Evolutionary conservation across 192 early-diverging fungal genomes (phyloP).

Genomic region (Podila epigama): DNA sequence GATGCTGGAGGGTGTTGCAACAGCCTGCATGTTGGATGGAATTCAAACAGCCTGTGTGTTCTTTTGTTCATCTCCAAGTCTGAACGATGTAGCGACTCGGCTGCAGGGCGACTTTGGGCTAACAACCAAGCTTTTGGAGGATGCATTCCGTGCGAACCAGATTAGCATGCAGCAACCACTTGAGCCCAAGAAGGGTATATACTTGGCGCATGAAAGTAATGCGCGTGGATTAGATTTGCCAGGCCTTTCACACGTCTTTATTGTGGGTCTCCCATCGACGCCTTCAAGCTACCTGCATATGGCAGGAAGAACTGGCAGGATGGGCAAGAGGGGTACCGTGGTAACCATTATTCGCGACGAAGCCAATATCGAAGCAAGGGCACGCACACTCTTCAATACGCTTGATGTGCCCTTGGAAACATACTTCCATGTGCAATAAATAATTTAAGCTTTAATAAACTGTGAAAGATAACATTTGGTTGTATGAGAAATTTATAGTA

Average conservation of each 20-base stretch:
- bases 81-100: conserved; percentile 27
- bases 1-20: conserved; percentile 57
- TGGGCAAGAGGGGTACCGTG: conserved; percentile 68
- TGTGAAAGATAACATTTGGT: background rate
- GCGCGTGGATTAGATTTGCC: conserved; percentile 89
- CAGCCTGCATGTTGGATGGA: conserved; percentile 51
- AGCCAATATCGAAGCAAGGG: conserved; percentile 50
- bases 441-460: background rate
- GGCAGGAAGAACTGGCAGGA: conserved; percentile 85
- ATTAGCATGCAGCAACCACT: background rate
- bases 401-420: conserved; percentile 34
- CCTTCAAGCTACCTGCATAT: conserved; percentile 83
- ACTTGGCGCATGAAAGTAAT: conserved; percentile 75
- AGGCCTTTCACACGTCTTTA: conserved; percentile 78
- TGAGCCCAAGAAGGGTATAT: conserved; percentile 36
- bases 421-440: conserved; percentile 42
- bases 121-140: conserved; percentile 38
- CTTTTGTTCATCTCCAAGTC: conserved; percentile 50
- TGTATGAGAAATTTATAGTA: conserved; percentile 13
- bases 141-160: conserved; percentile 13
- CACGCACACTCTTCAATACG: conserved; percentile 51
- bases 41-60: conserved; percentile 57
- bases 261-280: conserved; percentile 78
- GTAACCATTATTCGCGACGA: conserved; percentile 57
- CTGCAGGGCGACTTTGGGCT: conserved; percentile 43